These are phyloP conservation scores for Rhodosporidiobolus sp. DNA, from an alignment of 768 basidiomycete species.

Conservation along the genomic window DNA sequence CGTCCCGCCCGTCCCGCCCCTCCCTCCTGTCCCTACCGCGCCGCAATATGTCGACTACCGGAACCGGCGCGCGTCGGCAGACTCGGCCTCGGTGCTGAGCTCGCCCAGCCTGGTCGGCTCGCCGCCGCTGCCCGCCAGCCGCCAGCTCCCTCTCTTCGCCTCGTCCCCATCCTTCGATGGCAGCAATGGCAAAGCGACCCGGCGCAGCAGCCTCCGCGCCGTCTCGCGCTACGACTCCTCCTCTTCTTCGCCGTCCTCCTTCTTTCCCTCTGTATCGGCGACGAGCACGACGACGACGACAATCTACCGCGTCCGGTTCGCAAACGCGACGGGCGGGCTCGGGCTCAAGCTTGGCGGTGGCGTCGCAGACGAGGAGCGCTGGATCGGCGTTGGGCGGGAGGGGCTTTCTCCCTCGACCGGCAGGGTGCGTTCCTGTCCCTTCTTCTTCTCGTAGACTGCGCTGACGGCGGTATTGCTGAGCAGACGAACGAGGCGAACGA, in stretches of 20 bases:
- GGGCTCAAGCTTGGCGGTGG: constrained; percentile 23
- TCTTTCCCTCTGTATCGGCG: neutral
- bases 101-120: no score
- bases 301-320: constrained; percentile 27
- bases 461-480: neutral
- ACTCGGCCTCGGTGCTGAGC: no score
- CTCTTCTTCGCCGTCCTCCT: no score
- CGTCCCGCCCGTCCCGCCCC: constrained; percentile 1
- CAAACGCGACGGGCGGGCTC: constrained; percentile 22
- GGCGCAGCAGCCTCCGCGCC: no score
- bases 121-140: no score
- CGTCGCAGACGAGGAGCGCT: constrained; percentile 7
- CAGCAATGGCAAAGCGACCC: no score
- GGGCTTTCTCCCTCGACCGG: constrained; percentile 11
- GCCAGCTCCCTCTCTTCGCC: no score
- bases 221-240: no score
- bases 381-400: constrained; percentile 23
- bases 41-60: neutral
- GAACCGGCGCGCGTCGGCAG: no score
- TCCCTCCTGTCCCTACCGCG: no score
- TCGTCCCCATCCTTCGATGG: no score
- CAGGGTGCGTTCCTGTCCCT: constrained; percentile 1
- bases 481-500: constrained; percentile 23
- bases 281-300: neutral
- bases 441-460: no score